Evolutionary conservation across 495 filamentous ascomycete genomes (phyloP).

Genomic region (Xylaria telfairii): DNA sequence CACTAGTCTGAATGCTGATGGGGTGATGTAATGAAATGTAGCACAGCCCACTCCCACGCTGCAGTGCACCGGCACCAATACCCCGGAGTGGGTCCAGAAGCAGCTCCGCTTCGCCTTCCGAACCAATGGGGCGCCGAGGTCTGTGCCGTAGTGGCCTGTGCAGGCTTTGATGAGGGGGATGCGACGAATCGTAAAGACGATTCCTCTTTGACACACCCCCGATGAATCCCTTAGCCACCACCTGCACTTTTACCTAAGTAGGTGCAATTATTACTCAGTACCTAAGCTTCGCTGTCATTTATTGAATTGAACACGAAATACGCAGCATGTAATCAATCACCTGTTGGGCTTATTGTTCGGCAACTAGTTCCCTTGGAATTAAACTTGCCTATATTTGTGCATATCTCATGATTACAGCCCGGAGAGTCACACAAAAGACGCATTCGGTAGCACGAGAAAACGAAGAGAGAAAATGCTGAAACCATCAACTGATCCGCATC

Average conservation of each 20-base stretch:
- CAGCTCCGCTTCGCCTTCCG: constrained; percentile 1
- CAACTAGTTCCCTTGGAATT: background rate
- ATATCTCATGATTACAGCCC: background rate
- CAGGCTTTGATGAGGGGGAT: background rate
- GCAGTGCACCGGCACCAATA: background rate
- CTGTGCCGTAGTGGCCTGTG: background rate
- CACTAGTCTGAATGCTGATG: background rate
- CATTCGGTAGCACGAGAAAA: background rate
- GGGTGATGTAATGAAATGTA: constrained; percentile 19
- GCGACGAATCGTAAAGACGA: background rate
- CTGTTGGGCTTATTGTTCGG: background rate
- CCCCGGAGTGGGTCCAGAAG: constrained; percentile 13
- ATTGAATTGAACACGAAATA: constrained; percentile 2
- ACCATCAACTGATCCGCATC: background rate
- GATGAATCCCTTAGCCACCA: background rate
- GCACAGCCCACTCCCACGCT: constrained; percentile 13
- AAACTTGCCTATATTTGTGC: background rate
- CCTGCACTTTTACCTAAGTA: too few relatives aligned
- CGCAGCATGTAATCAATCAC: background rate
- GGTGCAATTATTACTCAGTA: background rate
- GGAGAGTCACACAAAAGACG: background rate
- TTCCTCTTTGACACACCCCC: background rate
- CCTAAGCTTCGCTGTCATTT: too few relatives aligned
- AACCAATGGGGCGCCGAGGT: constrained; percentile 2
- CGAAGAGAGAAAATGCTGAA: background rate